Evolutionary conservation across 306 rosid species (phyloP), one percentile per base, ranked within the genome.

Genomic region (Castanea sativa): DNA sequence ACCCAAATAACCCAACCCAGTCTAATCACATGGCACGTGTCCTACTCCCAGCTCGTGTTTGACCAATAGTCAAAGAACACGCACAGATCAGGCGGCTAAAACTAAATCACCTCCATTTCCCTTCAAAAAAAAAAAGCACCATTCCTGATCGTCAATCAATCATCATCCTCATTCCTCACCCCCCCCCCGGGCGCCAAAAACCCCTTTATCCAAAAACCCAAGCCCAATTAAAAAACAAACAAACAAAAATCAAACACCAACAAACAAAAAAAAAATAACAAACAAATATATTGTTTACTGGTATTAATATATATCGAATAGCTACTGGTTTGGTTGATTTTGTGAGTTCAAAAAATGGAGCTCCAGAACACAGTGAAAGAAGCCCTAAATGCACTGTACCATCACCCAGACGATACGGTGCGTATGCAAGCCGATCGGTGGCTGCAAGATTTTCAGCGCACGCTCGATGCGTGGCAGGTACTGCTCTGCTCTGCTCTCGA

Each of bases 391-490:
- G 99, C 97, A 79, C 99, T 96, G 63, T 96, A 96, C 85, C 99
- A 96, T 82, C 99, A 91, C 82, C 99, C 99, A 1, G 97, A 90
- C 80, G 98, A 91, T 76, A 77, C 91, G 52, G 90, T 93, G 58
- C 98, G 97, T 82, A 78, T 87, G 88, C 94, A 90, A 77, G 99
- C 99, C 91, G 99, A 96, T 96, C 99, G 94, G 45, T 96, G 90
- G 85, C 98, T 96, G 4, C 99, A 96, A 78, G 91, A 91, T 43
- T 96, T 96, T 75, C 98, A 91, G 89, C 91, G 98, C 6, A 93
- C 97, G n/a, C 81, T 96, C 35, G 99, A 96, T 85, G 99, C 99
- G 56, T 96, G 99, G 99, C 99, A 96, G 99, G 99, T 96, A 45
- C 79, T 69, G 58, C 41, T 79, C 86, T 49, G 99, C 93, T 38